Evolutionary conservation across 2,329 filamentous ascomycete species (phyloP), one percentile per base, ranked within the genome.

Genomic region (Xylaria sp.): DNA sequence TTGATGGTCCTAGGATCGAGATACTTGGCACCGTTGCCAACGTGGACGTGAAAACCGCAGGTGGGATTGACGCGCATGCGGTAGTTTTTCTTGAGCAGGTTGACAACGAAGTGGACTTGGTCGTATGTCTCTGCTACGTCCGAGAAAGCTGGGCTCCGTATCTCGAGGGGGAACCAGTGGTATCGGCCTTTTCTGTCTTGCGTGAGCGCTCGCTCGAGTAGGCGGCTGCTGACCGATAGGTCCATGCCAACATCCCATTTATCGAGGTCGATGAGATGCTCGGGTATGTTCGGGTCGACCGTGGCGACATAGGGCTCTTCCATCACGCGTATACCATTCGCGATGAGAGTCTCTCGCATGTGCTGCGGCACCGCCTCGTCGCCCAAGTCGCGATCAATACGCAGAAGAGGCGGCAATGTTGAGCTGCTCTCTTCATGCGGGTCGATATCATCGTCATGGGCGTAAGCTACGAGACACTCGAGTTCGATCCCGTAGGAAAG

Each of bases 31-130:
- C 75, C 75, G 52, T 71, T 72, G 4, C 73, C 75, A 3, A 77
- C 65, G 52, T 76, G 73, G 11, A 77, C 72, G 54, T 75, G 73
- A 18, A 76, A 65, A 7, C 73, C 74, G 34, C 71, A 73, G 1
- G 66, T 63, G 0, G 61, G 37, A 56, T 77, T 77, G 10, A 75
- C 65, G 1, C 73, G 68, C 13, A 72, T 56, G 13, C 73, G 68
- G 50, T 72, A 71, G 0, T 61, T 65, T 4, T 61, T 65, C 1
- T 69, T 75, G 4, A 77, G 55, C 3, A 74, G 46, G 34, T 71
- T 68, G 6, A 76, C 63, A 2, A 74, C 69, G 2, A 69, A 65
- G 19, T 63, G 58, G 5, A 76, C 59, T 58, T 74, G 67, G 6
- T 67, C 59, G 9, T 69, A 65, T 5, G 68, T 66, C 9, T 68